Evolutionary conservation across 768 basidiomycete species (phyloP).

Genomic region (Termitomyces sp.): DNA sequence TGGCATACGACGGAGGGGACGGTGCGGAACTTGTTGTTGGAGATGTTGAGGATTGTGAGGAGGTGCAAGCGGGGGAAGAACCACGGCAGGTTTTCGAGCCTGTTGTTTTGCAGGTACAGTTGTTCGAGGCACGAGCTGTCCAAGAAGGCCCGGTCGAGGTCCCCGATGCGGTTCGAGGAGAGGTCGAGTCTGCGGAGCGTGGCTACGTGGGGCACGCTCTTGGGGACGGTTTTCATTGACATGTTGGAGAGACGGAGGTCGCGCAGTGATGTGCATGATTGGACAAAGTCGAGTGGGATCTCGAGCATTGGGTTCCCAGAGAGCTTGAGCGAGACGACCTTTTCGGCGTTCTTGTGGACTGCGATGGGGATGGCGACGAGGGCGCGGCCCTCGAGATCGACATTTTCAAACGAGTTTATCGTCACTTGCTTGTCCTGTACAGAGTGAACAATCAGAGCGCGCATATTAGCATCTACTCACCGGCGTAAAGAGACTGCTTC

Average conservation of each 20-base stretch:
- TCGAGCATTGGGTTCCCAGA: constrained; percentile 96
- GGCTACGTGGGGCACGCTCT: constrained; percentile 68
- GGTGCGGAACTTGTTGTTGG: constrained; percentile 86
- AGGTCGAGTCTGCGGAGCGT: constrained; percentile 80
- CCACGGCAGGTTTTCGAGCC: constrained; percentile 80
- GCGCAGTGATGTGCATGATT: constrained; percentile 75
- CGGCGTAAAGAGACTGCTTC: constrained; percentile 61
- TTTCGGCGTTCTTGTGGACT: constrained; percentile 78
- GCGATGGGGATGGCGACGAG: constrained; percentile 86
- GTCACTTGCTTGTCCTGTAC: constrained; percentile 67
- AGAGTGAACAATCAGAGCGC: background rate
- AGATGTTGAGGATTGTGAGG: constrained; percentile 82
- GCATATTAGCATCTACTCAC: constrained; percentile 31
- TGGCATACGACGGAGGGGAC: constrained; percentile 75
- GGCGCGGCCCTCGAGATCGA: constrained; percentile 78
- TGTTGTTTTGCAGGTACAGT: constrained; percentile 85
- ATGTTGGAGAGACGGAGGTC: constrained; percentile 87
- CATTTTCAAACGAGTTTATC: constrained; percentile 41
- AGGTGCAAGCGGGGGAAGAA: constrained; percentile 72
- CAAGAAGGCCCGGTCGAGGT: constrained; percentile 82
- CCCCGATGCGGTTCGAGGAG: constrained; percentile 85
- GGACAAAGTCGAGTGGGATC: constrained; percentile 94
- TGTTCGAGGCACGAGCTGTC: constrained; percentile 67
- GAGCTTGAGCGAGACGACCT: constrained; percentile 79
- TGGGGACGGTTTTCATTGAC: constrained; percentile 92